phyloP scores from a whole-genome alignment of 768 basidiomycete genomes.

The Russula foetens region DNA sequence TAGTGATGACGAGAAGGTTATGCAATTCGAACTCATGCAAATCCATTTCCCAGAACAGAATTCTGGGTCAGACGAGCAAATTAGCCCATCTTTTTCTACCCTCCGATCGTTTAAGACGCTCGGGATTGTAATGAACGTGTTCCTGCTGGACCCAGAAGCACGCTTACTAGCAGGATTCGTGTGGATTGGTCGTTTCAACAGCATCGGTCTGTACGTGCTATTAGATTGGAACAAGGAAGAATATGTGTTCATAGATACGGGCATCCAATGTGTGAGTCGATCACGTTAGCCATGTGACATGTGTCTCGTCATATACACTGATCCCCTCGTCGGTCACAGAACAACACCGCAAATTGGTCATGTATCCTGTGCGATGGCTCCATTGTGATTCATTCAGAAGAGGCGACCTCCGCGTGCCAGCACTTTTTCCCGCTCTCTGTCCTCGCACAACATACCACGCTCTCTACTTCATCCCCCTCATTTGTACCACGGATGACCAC shows the following conservation, averaged over 20 bases:
- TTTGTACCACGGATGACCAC: constrained; percentile 23
- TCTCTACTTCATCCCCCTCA: constrained; percentile 9
- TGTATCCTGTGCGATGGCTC: constrained; percentile 59
- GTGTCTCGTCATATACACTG: not conserved
- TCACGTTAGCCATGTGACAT: not conserved
- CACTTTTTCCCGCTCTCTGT: constrained; percentile 53
- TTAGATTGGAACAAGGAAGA: constrained; percentile 58
- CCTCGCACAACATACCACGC: constrained; percentile 27
- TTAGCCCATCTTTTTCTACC: constrained; percentile 42
- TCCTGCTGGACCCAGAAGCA: constrained; percentile 57
- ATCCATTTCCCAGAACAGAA: constrained; percentile 44
- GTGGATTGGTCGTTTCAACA: constrained; percentile 49
- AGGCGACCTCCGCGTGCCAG: constrained; percentile 54
- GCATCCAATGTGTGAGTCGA: constrained; percentile 58
- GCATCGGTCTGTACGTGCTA: constrained; percentile 54
- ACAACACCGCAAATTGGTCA: constrained; percentile 67
- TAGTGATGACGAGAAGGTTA: constrained; percentile 44
- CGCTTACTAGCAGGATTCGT: constrained; percentile 60
- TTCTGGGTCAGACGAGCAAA: not conserved
- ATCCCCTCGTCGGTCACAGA: constrained; percentile 29
- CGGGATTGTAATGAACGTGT: constrained; percentile 72
- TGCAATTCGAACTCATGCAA: constrained; percentile 67
- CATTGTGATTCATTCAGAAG: constrained; percentile 70
- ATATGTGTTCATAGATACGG: constrained; percentile 68
- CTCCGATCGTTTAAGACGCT: constrained; percentile 57